Evolutionary conservation across 2,329 filamentous ascomycete species (phyloP).

Genomic region (Exophiala sp.): DNA sequence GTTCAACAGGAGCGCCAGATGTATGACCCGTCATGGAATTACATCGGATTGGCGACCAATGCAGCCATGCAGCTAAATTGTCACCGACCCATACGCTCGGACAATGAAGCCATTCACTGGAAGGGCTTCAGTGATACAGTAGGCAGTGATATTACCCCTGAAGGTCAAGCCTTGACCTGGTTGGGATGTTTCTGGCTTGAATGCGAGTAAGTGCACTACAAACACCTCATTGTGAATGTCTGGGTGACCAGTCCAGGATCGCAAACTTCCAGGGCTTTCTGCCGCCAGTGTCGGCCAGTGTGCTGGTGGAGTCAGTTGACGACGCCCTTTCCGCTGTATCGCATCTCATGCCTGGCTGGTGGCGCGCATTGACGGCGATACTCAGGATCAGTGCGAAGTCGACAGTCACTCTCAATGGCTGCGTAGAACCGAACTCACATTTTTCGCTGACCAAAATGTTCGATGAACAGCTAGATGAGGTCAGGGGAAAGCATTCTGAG

Average conservation of each 20-base stretch:
- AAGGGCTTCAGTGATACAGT: conserved; percentile 1
- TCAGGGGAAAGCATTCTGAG: neutral
- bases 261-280: neutral
- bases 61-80: neutral
- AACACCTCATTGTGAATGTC: neutral
- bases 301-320: neutral
- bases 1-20: neutral
- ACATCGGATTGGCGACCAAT: conserved; percentile 6
- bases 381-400: neutral
- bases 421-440: neutral
- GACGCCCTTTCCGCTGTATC: neutral
- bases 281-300: neutral
- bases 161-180: neutral
- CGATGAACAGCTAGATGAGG: neutral
- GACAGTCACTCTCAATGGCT: neutral
- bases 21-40: conserved; percentile 6
- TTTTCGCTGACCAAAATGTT: neutral
- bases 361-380: neutral
- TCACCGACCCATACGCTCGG: neutral
- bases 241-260: neutral
- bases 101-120: neutral
- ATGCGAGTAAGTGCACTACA: neutral
- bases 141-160: too few relatives aligned
- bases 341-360: neutral
- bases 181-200: conserved; percentile 1